Evolutionary conservation across 2,329 filamentous ascomycete genomes (phyloP).

Genomic region (Fusarium nematophilum): DNA sequence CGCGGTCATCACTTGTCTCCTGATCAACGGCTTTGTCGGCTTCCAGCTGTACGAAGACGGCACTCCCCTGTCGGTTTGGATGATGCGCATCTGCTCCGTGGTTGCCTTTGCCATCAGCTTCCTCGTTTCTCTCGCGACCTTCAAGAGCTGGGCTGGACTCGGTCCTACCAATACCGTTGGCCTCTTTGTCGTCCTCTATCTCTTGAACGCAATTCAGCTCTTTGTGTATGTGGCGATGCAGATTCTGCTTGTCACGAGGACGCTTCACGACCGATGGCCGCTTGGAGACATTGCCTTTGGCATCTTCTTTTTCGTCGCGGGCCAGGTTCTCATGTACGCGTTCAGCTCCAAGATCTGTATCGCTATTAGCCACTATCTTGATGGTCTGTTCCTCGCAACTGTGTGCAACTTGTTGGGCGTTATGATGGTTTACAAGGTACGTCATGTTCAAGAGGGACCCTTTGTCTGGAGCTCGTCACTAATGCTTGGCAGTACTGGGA

Average conservation of each 20-base stretch:
- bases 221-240: slow-evolving; percentile 89
- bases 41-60: slow-evolving; percentile 99
- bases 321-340: slow-evolving; percentile 92
- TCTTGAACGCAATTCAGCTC: slow-evolving; percentile 89
- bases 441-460: slow-evolving; percentile 22
- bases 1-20: slow-evolving; percentile 85
- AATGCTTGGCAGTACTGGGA: slow-evolving; percentile 83
- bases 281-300: slow-evolving; percentile 92
- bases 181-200: slow-evolving; percentile 90
- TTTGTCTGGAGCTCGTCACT: background rate
- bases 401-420: slow-evolving; percentile 93
- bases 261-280: slow-evolving; percentile 94
- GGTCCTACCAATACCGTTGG: slow-evolving; percentile 87
- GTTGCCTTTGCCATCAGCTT: slow-evolving; percentile 89
- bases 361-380: slow-evolving; percentile 88
- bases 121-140: slow-evolving; percentile 88
- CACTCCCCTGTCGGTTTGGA: slow-evolving; percentile 92
- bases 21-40: slow-evolving; percentile 98
- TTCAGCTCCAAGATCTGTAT: slow-evolving; percentile 89
- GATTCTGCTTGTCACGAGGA: slow-evolving; percentile 87
- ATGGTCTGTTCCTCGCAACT: slow-evolving; percentile 94
- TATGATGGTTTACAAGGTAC: slow-evolving; percentile 99
- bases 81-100: slow-evolving; percentile 81
- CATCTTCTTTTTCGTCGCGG: slow-evolving; percentile 88
- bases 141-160: slow-evolving; percentile 90